Percentiles rank a stretch among this genome's conserved stretches.
These are phyloP conservation scores for Samsoniella hepiali DNA, from an alignment of 2,329 filamentous ascomycete genomes.

Conservation along the genomic window DNA sequence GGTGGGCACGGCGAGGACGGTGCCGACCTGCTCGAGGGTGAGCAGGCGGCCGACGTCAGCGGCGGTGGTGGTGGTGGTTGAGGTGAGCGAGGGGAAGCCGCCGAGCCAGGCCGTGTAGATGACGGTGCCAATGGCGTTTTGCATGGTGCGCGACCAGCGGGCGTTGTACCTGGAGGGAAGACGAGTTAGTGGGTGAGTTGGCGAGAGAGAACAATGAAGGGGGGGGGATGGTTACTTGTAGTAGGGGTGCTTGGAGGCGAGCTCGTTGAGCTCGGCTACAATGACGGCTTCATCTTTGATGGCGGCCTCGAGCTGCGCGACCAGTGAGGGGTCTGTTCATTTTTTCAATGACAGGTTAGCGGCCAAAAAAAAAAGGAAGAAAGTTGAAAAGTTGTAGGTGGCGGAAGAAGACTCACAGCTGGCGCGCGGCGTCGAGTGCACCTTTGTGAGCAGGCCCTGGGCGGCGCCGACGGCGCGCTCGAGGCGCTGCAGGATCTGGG, in stretches of 20 bases:
- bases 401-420: conserved; percentile 41
- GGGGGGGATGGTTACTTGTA: conserved; percentile 66
- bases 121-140: conserved; percentile 66
- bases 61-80: conserved; percentile 49
- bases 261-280: conserved; percentile 64
- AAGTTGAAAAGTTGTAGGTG: too few relatives aligned
- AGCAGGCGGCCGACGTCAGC: conserved; percentile 63
- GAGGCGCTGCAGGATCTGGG: conserved; percentile 75
- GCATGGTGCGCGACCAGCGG: conserved; percentile 79
- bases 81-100: conserved; percentile 50
- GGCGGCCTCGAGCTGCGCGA: conserved; percentile 66
- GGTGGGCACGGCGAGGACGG: conserved; percentile 76
- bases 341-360: background rate
- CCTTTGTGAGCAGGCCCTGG: conserved; percentile 79
- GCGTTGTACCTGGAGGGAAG: conserved; percentile 63
- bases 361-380: background rate
- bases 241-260: conserved; percentile 85
- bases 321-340: conserved; percentile 60
- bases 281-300: conserved; percentile 71
- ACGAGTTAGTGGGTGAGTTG: background rate
- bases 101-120: conserved; percentile 72
- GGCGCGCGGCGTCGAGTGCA: conserved; percentile 77
- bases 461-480: conserved; percentile 79
- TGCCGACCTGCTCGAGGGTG: conserved; percentile 83
- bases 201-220: background rate